Percentiles rank a stretch among this genome's conserved stretches.
These are phyloP conservation scores for Microstegium vimineum DNA, from an alignment of 176 grass and related monocot genomes.

Conservation along the genomic window DNA sequence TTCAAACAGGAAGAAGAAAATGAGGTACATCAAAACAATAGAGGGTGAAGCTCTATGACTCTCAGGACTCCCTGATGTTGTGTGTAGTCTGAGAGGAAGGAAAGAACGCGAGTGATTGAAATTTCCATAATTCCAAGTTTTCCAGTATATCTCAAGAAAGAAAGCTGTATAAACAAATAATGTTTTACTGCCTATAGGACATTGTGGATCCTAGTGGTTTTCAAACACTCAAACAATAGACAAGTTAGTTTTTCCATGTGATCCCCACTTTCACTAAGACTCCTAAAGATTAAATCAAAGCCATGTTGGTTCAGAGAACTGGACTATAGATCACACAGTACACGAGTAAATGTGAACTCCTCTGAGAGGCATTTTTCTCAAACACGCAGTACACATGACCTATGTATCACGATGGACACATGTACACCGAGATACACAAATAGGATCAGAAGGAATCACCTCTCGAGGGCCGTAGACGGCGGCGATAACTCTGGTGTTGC, in stretches of 20 bases:
- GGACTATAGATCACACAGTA: background rate
- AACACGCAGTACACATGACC: background rate
- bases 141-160: background rate
- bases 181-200: background rate
- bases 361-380: background rate
- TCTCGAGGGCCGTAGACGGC: slow-evolving; percentile 85
- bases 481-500: slow-evolving; percentile 89
- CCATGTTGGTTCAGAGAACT: background rate
- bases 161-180: background rate
- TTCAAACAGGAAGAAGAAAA: background rate
- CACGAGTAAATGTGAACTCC: background rate
- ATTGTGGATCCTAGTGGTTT: background rate
- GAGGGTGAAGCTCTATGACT: background rate
- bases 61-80: background rate
- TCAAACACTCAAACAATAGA: background rate
- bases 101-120: background rate
- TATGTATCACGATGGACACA: background rate
- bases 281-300: background rate
- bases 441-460: slow-evolving; percentile 7
- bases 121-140: background rate
- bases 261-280: background rate
- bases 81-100: background rate
- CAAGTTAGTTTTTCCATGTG: background rate
- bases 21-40: background rate
- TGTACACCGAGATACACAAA: background rate